Base-by-base conservation (phyloP, 2,329 filamentous ascomycete genomes). In the Sphaerulina musiva region DNA sequence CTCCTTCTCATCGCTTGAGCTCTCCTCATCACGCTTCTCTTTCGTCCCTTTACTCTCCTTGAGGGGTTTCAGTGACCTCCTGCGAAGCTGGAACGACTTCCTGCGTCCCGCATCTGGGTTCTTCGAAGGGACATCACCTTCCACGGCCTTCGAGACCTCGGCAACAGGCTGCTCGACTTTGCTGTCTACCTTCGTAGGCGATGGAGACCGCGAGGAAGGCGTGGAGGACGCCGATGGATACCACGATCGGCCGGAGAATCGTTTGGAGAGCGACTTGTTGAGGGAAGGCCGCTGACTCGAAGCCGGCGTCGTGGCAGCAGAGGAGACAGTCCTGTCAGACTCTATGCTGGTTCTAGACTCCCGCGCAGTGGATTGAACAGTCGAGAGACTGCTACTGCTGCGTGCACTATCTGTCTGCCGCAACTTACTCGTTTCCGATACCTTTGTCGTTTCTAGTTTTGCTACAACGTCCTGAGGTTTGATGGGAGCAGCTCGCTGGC, bases 391-490 rank as follows among this genome's bases (percentile, higher is more conserved):
- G 40, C 54, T 46, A 43, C 64, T 65, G 40, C 54, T 64, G n/a
- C 59, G 57, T 29, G 57, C 56, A 40, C 61, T 58, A 39, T 64
- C 42, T 11, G 39, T 38, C 8, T 48, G 42, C 14, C 55, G 50
- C 44, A 60, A 51, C 8, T 59, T 42, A 7, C 52, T 61, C 38
- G 63, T 60, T 42, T 63, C 29, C 20, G 51, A 11, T 14, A 32
- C 42, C 55, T 64, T 68, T 43, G 36, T 47, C 55, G 64, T 68
- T 43, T 68, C 66, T 54, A 69, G 48, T 52, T 68, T 59, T 10
- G 60, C 65, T 36, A 62, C 62, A 26, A 68, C 57, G 9, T 66
- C 65, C 53, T 65, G 59, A 61, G 65, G 59, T 49, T 71, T 64
- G 4, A 58, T 56, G 11, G 57, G 56, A 31, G 59, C 42, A 7